phyloP scores from a whole-genome alignment of 2,329 filamentous ascomycete genomes.

The Ceratocystis cubensis region DNA sequence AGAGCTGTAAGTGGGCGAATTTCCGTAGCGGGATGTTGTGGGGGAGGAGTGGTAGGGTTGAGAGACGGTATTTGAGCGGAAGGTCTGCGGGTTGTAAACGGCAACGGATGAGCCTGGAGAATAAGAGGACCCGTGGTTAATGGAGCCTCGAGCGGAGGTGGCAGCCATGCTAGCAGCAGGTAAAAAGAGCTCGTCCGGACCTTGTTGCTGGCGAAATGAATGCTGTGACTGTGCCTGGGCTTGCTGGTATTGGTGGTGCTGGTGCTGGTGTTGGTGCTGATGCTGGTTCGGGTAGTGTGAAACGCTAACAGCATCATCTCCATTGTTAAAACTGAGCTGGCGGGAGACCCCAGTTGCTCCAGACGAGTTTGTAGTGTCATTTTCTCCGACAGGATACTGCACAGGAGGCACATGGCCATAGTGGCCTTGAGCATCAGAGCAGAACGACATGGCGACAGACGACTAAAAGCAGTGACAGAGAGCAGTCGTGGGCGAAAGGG shows the following conservation, averaged over 20 bases:
- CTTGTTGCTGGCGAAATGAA: constrained; percentile 5
- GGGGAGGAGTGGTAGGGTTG: constrained; percentile 24
- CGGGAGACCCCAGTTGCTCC: constrained; percentile 30
- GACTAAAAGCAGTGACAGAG: neutral
- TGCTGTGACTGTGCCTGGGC: constrained; percentile 27
- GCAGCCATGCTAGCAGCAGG: constrained; percentile 18
- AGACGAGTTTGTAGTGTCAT: constrained; percentile 26
- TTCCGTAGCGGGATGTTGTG: constrained; percentile 18
- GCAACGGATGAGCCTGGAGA: neutral
- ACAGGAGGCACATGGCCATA: constrained; percentile 56
- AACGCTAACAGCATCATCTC: constrained; percentile 49
- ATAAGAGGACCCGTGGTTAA: constrained; percentile 24
- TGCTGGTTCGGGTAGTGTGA: constrained; percentile 9
- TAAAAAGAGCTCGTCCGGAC: constrained; percentile 17
- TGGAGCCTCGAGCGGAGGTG: constrained; percentile 21
- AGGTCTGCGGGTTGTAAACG: constrained; percentile 17
- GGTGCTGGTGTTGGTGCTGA: neutral
- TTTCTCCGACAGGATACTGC: constrained; percentile 42
- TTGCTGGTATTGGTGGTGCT: constrained; percentile 29
- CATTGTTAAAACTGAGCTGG: constrained; percentile 61
- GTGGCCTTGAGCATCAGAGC: constrained; percentile 48
- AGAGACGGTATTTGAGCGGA: constrained; percentile 14
- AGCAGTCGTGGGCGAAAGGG: neutral
- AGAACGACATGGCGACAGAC: constrained; percentile 44
- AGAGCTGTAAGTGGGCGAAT: constrained; percentile 16